Evolutionary conservation across 305 asterid species (phyloP).

Genomic region (Solanum hybrid): DNA sequence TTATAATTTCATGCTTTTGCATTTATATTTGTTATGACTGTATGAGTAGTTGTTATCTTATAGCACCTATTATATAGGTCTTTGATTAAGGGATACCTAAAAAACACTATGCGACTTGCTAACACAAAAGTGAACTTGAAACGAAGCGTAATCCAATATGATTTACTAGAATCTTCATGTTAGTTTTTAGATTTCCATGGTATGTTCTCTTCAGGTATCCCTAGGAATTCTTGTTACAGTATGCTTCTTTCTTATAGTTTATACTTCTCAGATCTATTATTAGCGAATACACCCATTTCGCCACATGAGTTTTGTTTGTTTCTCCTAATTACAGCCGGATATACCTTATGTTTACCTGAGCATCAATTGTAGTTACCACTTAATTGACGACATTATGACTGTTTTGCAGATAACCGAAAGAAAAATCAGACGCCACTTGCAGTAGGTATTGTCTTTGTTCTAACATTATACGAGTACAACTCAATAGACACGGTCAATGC

Average conservation of each 20-base stretch:
- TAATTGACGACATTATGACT: neutral
- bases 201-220: constrained; percentile 13
- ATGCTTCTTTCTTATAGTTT: neutral
- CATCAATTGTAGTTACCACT: neutral
- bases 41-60: neutral
- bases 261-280: neutral
- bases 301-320: neutral
- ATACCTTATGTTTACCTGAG: neutral
- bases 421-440: neutral
- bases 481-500: neutral
- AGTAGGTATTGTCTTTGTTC: constrained; percentile 3
- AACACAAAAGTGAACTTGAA: neutral
- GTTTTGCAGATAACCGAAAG: neutral
- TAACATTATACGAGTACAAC: neutral
- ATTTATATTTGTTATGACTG: neutral
- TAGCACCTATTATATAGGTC: neutral
- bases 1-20: neutral
- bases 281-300: neutral
- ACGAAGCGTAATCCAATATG: neutral
- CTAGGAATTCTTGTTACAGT: neutral
- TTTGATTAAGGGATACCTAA: neutral
- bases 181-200: neutral
- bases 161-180: neutral
- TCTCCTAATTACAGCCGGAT: neutral
- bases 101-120: neutral